Conservation (phyloP, 2,329 filamentous ascomycete species). For the Cladosporium cucumerinum region DNA sequence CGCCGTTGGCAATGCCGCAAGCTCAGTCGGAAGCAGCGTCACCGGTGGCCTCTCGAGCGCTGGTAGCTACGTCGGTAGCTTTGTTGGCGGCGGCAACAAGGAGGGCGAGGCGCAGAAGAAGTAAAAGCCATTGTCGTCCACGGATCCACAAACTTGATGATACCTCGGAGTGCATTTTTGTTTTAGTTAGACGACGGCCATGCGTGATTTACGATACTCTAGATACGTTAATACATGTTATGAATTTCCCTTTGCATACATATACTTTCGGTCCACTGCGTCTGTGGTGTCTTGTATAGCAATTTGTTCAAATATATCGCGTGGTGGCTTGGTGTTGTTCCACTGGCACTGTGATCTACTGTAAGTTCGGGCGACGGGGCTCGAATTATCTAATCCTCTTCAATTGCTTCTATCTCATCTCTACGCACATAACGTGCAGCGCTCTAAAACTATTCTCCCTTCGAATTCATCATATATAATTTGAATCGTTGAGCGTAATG, state of each 20-base stretch:
- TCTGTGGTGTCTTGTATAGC: too few species aligned
- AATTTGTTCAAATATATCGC: too few species aligned
- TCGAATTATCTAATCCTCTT: not conserved
- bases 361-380: too few species aligned
- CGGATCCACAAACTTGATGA: not conserved
- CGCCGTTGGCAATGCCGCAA: conserved; percentile 33
- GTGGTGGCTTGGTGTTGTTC: too few species aligned
- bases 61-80: conserved; percentile 32
- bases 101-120: conserved; percentile 22
- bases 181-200: not conserved
- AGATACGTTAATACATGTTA: not conserved
- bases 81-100: conserved; percentile 34
- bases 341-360: too few species aligned
- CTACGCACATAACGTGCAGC: not conserved
- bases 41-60: conserved; percentile 33
- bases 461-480: not conserved
- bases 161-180: not conserved
- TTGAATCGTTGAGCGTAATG: too few species aligned
- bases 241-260: not conserved
- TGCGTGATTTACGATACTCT: not conserved
- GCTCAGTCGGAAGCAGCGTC: conserved; percentile 27
- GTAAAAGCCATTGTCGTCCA: not conserved
- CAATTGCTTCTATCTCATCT: not conserved
- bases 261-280: too few species aligned
- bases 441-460: not conserved